Conservation (phyloP, 2,329 filamentous ascomycete genomes). For the Trichoderma simmonsii region DNA sequence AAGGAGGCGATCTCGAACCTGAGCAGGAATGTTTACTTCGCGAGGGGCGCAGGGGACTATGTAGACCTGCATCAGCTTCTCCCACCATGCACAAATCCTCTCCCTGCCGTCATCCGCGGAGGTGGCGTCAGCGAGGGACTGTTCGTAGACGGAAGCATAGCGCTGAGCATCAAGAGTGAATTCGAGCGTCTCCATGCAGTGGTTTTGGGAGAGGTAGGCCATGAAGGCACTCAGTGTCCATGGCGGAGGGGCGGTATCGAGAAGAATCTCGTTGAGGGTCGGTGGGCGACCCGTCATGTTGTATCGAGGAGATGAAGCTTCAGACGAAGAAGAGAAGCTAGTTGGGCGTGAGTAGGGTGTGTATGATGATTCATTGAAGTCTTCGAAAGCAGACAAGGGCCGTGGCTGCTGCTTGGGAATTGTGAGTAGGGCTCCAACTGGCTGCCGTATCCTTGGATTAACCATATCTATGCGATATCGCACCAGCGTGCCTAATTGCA, state of each 20-base stretch:
- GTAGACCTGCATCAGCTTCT: constrained; percentile 83
- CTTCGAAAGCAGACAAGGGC: constrained; percentile 45
- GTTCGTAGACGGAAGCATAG: constrained; percentile 62
- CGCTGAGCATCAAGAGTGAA: constrained; percentile 93
- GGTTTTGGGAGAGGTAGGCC: constrained; percentile 94
- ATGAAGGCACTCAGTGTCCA: constrained; percentile 93
- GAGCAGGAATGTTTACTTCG: constrained; percentile 86
- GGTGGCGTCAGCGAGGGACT: constrained; percentile 39
- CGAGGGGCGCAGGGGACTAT: constrained; percentile 80
- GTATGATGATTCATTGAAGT: constrained; percentile 43
- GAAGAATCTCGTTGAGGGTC: constrained; percentile 80
- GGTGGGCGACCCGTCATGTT: constrained; percentile 47
- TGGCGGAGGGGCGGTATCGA: constrained; percentile 79
- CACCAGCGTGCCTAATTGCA: not conserved
- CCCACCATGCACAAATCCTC: constrained; percentile 79
- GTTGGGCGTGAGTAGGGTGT: constrained; percentile 45
- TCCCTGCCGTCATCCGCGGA: constrained; percentile 48
- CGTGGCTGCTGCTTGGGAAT: constrained; percentile 43
- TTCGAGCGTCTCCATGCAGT: constrained; percentile 93
- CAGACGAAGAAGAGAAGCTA: constrained; percentile 47
- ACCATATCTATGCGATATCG: constrained; percentile 38
- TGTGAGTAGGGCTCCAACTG: constrained; percentile 43
- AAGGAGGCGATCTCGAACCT: constrained; percentile 78
- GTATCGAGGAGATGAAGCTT: constrained; percentile 35
- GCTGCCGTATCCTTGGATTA: constrained; percentile 44